Evolutionary conservation across 163 green algal genomes (phyloP).

Genomic region (Volvox carteri): DNA sequence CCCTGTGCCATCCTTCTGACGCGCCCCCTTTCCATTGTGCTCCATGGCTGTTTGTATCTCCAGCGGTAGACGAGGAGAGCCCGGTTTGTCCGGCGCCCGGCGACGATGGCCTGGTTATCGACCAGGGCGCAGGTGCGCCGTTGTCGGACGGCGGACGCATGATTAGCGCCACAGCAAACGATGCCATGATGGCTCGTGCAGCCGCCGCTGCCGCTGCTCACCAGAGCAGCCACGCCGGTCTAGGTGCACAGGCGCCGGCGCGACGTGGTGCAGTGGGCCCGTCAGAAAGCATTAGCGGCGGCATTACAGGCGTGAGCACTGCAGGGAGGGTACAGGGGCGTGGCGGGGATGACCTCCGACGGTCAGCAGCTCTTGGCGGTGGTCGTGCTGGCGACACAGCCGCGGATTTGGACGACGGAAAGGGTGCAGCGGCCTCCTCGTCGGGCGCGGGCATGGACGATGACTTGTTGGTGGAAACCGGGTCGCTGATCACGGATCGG

Average conservation of each 20-base stretch:
- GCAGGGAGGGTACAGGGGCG: not conserved
- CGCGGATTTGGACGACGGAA: not conserved
- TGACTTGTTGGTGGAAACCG: slow-evolving; percentile 50
- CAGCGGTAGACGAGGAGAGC: slow-evolving; percentile 61
- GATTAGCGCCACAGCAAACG: slow-evolving; percentile 57
- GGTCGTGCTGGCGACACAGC: not conserved
- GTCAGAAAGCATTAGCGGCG: not conserved
- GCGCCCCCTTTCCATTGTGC: not conserved
- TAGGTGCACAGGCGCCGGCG: not conserved
- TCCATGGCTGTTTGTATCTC: not conserved
- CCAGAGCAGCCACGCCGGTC: slow-evolving; percentile 14
- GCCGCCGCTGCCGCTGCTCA: slow-evolving; percentile 43
- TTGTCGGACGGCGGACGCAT: slow-evolving; percentile 32
- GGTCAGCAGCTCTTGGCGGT: not conserved
- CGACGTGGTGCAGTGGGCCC: slow-evolving; percentile 15
- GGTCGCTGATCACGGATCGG: slow-evolving; percentile 11
- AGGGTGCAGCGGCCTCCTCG: not conserved
- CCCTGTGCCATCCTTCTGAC: too few species aligned
- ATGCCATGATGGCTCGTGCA: slow-evolving; percentile 50
- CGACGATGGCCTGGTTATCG: slow-evolving; percentile 67
- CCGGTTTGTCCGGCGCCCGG: slow-evolving; percentile 53
- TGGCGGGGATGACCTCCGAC: not conserved
- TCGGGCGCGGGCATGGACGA: slow-evolving; percentile 33
- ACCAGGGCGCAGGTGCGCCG: slow-evolving; percentile 56
- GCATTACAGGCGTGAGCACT: not conserved